Base-by-base conservation (phyloP, 2,329 filamentous ascomycete species). In the Aureobasidium sp. region DNA sequence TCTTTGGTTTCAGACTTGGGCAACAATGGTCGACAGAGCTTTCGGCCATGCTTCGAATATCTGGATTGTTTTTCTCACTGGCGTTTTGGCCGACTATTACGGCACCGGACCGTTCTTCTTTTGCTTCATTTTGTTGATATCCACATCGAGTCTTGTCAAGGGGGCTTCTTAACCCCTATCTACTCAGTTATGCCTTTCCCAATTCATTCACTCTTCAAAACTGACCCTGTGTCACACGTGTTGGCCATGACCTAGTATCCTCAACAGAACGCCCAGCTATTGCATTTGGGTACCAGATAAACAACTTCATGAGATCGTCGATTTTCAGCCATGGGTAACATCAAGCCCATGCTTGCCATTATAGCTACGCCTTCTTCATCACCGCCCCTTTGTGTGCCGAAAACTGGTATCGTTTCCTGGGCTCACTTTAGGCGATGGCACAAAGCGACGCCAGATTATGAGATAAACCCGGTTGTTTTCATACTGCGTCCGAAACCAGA, bases 101-200 rank as follows among this genome's bases (percentile, higher is more conserved):
- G 55, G 24, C 20, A 48, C 24, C 13, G 41, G 53, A 36, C 17
- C 50, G 27, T 46, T 47, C 26, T 12, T 20, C 20, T 59, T 39
- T 39, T 57, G 41, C 27, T 57, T 59, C 39, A 24, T 59, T 34
- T 37, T 59, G 55, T 59, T 59, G 55, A 59, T 59, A 59, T 59
- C 55, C 55, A 57, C 53, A 36, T 57, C 27, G 53, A 57, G 52
- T 55, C 52, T 57, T 44, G n/a, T 57, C 39, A 43, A 24, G 52
- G 50, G 32, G 50, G 26, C 7, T 52, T 27, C 34, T 52, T 52
- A n/a, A 13, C 20, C 50, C 34, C 13, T 51, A 24, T 20, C 15
- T 52, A 27, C 50, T 20, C 34, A 39, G 13, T 52, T 52, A 52
- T 52, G 47, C 47, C 20, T 39, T 34, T 37, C 39, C 12, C 24